Evolutionary conservation across 495 filamentous ascomycete genomes (phyloP), one percentile per base, ranked within the genome.

Genomic region (Neurospora intermedia): DNA sequence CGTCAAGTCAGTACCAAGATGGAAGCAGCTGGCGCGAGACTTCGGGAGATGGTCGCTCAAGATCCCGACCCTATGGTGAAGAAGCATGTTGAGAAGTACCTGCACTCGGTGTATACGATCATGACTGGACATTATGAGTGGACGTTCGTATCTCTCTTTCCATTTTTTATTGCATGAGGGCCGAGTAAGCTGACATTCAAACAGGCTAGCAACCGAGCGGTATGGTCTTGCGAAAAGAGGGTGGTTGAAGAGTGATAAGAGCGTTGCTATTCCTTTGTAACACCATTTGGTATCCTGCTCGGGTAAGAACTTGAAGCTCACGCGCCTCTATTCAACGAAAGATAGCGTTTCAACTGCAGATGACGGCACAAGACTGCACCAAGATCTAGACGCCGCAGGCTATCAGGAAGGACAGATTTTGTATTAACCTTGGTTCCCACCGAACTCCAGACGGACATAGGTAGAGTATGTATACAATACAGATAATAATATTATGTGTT

Each of bases 91-190:
- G 39, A 71, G 43, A 43, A 42, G 16, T 75, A 75, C 16, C 10
- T 76, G 13, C 27, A 45, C 2, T 40, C 13, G n/a, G 71, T 73
- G 15, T 45, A 35, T 23, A 75, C 73, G 1, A 69, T 69, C 10
- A 69, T 75, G 73, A 76, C 69, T 3, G 73, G 75, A 5, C 74
- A 69, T n/a, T 75, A 75, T 35, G 71, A 43, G 62, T 76, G 73
- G 75, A 71, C 73, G 75, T 46, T 8, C 18, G 43, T 46, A 46
- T 10, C 18, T 10, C 43, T 18, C 43, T 10, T 46, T 9, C 18
- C 43, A n/a, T 46, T 46, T n/a, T 18, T 8, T n/a, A n/a, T 46
- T 46, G 43, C 43, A 10, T 8, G 7, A 18, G 43, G 35, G 6
- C 43, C 9, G 3, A 46, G 43, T 20, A 46, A 46, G 43, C 43